phyloP scores from a whole-genome alignment of 2,329 filamentous ascomycete species.

The Alternaria burnsii region DNA sequence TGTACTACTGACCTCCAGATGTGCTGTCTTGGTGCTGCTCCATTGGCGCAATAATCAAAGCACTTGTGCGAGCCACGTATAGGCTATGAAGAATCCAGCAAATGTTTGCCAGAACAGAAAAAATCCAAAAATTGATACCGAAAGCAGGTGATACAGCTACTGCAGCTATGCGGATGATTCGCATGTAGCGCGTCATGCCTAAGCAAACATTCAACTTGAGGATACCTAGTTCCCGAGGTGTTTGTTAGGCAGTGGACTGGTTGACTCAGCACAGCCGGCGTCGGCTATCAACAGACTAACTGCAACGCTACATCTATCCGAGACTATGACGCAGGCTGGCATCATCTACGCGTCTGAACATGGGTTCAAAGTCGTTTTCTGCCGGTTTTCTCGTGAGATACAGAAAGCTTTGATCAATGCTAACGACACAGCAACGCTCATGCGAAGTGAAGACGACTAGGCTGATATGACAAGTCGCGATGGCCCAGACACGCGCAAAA shows the following conservation, averaged over 20 bases:
- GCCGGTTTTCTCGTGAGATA: background rate
- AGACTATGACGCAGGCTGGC: slow-evolving; percentile 3
- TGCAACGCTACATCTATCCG: background rate
- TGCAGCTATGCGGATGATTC: background rate
- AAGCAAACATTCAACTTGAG: background rate
- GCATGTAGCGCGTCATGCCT: background rate
- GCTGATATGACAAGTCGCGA: background rate
- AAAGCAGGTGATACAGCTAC: background rate
- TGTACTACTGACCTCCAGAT: background rate
- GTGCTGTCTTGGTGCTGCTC: background rate
- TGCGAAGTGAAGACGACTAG: background rate
- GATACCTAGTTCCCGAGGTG: background rate
- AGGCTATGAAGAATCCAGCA: background rate
- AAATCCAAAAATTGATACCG: background rate
- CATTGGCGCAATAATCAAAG: background rate
- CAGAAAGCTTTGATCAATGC: background rate
- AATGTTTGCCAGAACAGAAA: background rate
- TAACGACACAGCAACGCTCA: background rate
- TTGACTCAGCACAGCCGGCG: slow-evolving; percentile 6
- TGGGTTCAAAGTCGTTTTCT: background rate
- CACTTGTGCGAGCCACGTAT: background rate
- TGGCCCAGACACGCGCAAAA: background rate
- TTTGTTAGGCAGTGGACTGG: background rate
- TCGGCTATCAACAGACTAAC: background rate
- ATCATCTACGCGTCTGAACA: background rate